Evolutionary conservation across 495 filamentous ascomycete species (phyloP), one percentile per base, ranked within the genome.

Genomic region (Neohortaea acidophila): DNA sequence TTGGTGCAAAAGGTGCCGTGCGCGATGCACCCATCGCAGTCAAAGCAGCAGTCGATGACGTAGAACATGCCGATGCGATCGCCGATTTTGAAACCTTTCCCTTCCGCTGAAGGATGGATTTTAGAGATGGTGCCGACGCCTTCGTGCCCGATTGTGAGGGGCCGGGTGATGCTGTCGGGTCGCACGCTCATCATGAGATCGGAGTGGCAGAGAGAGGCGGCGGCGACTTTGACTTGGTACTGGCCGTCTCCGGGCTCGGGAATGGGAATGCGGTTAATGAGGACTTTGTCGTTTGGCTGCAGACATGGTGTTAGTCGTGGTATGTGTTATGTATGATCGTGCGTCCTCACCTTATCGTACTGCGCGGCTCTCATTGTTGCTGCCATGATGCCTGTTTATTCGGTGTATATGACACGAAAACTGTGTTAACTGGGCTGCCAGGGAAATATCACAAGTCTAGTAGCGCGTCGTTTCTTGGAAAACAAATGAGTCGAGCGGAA

Each of bases 181-280:
- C 44, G 37, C 33, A 54, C 45, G 5, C 42, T 44, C 34, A 45
- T 49, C 22, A 60, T 41, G 23, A 52, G 24, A 28, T 60, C 58
- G 4, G 52, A 56, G 43, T 60, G 58, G 35, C 58, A 60, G 24
- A 60, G 38, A 7, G 58, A 60, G 1, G 58, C 58, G 2, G 52
- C 53, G 36, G 49, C 44, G 28, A 57, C 57, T 38, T 58, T 59
- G 19, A 60, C 51, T 19, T 58, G 49, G 28, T 57, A 51, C 36
- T 60, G 47, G 38, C 46, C 39, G 12, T 48, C 44, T n/a, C 35
- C 46, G 0, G 51, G 48, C 20, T 51, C 47, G 4, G 58, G 58
- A 17, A 57, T 51, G 14, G 58, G 57, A 10, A 60, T 36, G 27
- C 57, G 54, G 15, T 57, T 59, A 28, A 53, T 33, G 33, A 53